Evolutionary conservation across 306 rosid genomes (phyloP).

Genomic region (Vicia sativa): DNA sequence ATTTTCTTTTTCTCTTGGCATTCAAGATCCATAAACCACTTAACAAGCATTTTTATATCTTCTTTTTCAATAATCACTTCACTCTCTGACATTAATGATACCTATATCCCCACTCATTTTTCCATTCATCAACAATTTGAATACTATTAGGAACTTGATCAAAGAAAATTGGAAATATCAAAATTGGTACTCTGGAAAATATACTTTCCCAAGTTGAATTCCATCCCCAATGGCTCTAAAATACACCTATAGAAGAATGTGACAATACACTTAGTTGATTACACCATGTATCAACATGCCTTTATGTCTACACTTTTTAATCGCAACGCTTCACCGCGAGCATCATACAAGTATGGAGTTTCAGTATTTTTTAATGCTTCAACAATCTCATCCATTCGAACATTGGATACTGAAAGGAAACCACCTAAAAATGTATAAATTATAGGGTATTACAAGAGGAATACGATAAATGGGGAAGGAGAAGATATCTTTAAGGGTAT

Average conservation of each 20-base stretch:
- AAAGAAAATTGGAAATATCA: conserved; percentile 52
- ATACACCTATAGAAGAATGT: conserved; percentile 49
- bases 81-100: conserved; percentile 17
- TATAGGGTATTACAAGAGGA: conserved; percentile 57
- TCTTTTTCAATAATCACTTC: conserved; percentile 31
- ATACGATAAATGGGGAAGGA: conserved; percentile 52
- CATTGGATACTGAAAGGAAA: conserved; percentile 46
- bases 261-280: conserved; percentile 61
- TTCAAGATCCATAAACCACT: conserved; percentile 43
- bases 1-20: conserved; percentile 40
- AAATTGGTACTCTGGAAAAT: conserved; percentile 51
- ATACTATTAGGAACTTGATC: conserved; percentile 56
- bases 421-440: conserved; percentile 66
- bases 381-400: conserved; percentile 55
- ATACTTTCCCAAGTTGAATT: conserved; percentile 53
- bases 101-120: conserved; percentile 44
- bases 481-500: conserved; percentile 40
- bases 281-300: conserved; percentile 61
- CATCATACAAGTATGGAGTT: conserved; percentile 52
- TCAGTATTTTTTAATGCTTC: conserved; percentile 44
- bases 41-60: conserved; percentile 34
- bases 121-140: conserved; percentile 56
- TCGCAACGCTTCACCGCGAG: conserved; percentile 45
- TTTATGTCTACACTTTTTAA: conserved; percentile 47
- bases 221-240: conserved; percentile 72